Evolutionary conservation across 306 rosid genomes (phyloP).

Genomic region (Fragaria iinumae): DNA sequence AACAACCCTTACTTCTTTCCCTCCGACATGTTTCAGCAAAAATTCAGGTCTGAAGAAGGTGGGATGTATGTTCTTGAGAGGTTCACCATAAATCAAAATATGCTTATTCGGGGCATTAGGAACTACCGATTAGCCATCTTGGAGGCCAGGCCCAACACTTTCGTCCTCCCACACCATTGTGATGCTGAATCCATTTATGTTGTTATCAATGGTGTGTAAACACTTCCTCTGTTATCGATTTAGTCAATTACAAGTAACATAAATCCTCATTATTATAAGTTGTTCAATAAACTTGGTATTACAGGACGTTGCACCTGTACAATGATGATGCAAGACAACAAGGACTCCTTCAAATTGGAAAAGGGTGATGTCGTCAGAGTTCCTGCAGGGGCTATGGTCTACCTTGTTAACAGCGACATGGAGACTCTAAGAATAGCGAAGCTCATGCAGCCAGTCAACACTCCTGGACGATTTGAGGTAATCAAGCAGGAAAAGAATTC

Average conservation of each 20-base stretch:
- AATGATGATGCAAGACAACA: slow-evolving; percentile 31
- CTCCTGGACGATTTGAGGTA: slow-evolving; percentile 43
- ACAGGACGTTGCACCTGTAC: slow-evolving; percentile 39
- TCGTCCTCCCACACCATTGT: slow-evolving; percentile 41
- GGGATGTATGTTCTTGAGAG: slow-evolving; percentile 27
- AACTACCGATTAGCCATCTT: slow-evolving; percentile 35
- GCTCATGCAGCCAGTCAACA: slow-evolving; percentile 37
- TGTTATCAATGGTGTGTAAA: slow-evolving; percentile 30
- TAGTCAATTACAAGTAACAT: neutral
- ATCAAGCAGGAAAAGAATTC: neutral
- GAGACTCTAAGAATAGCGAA: slow-evolving; percentile 31
- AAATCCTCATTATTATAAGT: too few species aligned
- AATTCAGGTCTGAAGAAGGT: slow-evolving; percentile 30
- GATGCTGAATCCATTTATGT: slow-evolving; percentile 39
- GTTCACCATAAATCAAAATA: slow-evolving; percentile 21
- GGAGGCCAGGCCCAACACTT: slow-evolving; percentile 42
- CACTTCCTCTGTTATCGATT: neutral
- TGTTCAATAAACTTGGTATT: neutral
- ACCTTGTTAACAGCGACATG: slow-evolving; percentile 29
- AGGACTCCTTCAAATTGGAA: slow-evolving; percentile 37
- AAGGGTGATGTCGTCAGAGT: slow-evolving; percentile 28
- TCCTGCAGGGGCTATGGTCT: slow-evolving; percentile 35
- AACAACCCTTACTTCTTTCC: slow-evolving; percentile 44
- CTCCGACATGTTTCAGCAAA: slow-evolving; percentile 21
- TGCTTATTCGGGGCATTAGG: slow-evolving; percentile 39